Evolutionary conservation across 2,329 filamentous ascomycete genomes (phyloP), one percentile per base, ranked within the genome.

Genomic region (Aaosphaeria pasadenensis): DNA sequence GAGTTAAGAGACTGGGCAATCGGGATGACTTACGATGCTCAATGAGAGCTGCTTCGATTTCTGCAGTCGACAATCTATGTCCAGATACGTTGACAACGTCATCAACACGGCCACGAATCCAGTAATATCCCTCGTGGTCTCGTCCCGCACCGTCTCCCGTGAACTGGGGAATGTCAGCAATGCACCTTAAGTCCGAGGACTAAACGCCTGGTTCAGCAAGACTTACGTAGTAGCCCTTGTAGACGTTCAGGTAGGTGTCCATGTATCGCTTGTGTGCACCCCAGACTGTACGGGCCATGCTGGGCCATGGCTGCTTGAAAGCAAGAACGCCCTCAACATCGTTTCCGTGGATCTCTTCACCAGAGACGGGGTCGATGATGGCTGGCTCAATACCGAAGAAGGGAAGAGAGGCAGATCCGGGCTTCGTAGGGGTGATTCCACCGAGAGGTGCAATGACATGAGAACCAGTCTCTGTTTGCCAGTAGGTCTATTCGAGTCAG

Each of bases 301-400:
- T 96, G 28, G 94, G 94, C 94, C 94, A 99, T 48, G 94, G 79
- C 76, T 97, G 89, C 82, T 96, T 97, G 79, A 99, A 95, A 44
- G 89, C 91, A 51, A 99, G 78, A 30, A 97, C 92, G 71, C 94
- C 94, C 76, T 99, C 94, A 49, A 97, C 92, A 71, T 97, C 91
- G 71, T 97, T 97, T 51, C 94, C 94, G 63, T 87, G 80, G 56
- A 97, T 87, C 76, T 97, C 94, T 63, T 94, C 86, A 52, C 94
- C 94, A 6, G 90, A 92, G 42, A 97, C 88, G 7, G 94, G 94
- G 72, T 99, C 94, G 71, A 99, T 92, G 69, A 99, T 96, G 48
- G 89, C 91, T 47, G 94, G 91, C 74, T 99, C 94, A 63, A 99
- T 94, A 60, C 94, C 94, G 69, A 99, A 99, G 83, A 97, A 99